phyloP scores from a whole-genome alignment of 2,329 filamentous ascomycete species.

The Colletotrichum shisoi region DNA sequence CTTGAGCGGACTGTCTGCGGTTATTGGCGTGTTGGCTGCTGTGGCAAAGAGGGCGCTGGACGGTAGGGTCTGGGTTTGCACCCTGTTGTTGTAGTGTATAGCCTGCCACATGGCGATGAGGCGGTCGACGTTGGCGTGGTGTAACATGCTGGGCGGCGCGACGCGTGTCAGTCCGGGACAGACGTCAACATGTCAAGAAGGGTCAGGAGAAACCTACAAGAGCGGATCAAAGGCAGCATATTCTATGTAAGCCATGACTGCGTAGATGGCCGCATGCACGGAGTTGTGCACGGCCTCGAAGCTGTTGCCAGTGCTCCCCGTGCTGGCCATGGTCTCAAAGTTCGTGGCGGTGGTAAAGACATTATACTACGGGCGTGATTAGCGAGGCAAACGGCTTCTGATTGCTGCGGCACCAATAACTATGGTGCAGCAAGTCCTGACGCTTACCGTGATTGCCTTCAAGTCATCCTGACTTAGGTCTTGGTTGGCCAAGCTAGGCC shows the following conservation, averaged over 20 bases:
- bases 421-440: background rate
- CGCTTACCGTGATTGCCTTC: constrained; percentile 4
- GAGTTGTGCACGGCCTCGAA: constrained; percentile 56
- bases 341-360: constrained; percentile 49
- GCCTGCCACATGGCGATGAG: constrained; percentile 66
- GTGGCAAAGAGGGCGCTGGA: constrained; percentile 51
- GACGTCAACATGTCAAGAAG: background rate
- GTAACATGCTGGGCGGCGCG: constrained; percentile 20
- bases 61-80: constrained; percentile 48
- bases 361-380: constrained; percentile 49
- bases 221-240: constrained; percentile 57
- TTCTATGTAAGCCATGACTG: constrained; percentile 49
- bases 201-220: constrained; percentile 49
- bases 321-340: constrained; percentile 44
- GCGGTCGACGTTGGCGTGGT: constrained; percentile 67
- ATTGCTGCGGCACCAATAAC: background rate
- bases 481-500: constrained; percentile 20
- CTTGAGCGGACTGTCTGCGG: constrained; percentile 55
- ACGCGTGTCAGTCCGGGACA: constrained; percentile 2
- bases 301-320: constrained; percentile 49
- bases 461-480: constrained; percentile 15
- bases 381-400: background rate
- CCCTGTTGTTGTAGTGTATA: constrained; percentile 49
- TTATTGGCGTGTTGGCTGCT: constrained; percentile 51
- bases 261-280: constrained; percentile 53